Base-by-base conservation (phyloP, 495 filamentous ascomycete genomes). In the Aspergillus wentii region DNA sequence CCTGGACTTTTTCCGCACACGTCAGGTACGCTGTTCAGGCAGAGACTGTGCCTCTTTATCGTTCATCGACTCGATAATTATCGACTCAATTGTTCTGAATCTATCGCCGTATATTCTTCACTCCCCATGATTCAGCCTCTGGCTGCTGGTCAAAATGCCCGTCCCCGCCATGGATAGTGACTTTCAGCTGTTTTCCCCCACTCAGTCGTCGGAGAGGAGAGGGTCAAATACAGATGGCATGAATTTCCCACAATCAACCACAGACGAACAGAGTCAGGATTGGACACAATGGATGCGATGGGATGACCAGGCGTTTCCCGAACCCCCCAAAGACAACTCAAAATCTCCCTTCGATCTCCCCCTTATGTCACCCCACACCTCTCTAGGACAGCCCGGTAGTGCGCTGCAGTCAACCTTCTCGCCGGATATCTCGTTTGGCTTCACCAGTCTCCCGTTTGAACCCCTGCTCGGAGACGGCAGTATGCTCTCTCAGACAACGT, bases 271-370 rank as follows among this genome's bases (percentile, higher is more conserved):
- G n/a, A 52, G 39, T 18, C 65, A 63, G 40, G 68, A 72, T 35
- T 72, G 68, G 68, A 66, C 66, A 1, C 64, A 72, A 41, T 72
- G 68, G 68, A 72, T 72, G 68, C 56, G 66, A 54, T 72, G 68
- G 68, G 68, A 72, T 44, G 62, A 72, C 25, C 61, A 62, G 17
- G 45, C 49, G 19, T 59, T 60, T 19, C 19, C 51, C 1, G 56
- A 65, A 18, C 23, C 43, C 17, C 31, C 41, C 21, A 56, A 52
- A 8, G 58, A 54, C 35, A 27, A 51, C 4, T 45, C 51, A 22
- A 32, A 50, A 19, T 43, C 54, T 11, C 47, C 56, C 14, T 50
- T 57, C 7, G 50, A 54, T 9, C 33, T 49, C 8, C 48, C 54
- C 7, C 56, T 56, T 23, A 52, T 60, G 13, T 65, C 65, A 5